Evolutionary conservation across 2,329 filamentous ascomycete species (phyloP).

Genomic region (Pseudogymnoascus sp.): DNA sequence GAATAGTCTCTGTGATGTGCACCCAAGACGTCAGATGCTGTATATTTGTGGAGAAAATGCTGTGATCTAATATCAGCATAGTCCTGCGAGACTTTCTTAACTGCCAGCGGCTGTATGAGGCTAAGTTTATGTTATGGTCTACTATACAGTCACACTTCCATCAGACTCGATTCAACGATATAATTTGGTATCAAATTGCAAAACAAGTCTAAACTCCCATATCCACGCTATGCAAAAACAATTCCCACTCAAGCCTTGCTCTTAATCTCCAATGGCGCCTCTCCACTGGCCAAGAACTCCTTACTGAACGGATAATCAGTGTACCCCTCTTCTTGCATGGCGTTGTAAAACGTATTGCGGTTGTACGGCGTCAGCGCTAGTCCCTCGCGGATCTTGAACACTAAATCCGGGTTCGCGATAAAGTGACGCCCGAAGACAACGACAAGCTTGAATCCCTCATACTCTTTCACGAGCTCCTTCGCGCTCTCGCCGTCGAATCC

Average conservation of each 20-base stretch:
- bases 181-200: neutral
- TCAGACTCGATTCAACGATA: neutral
- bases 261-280: neutral
- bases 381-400: constrained; percentile 22
- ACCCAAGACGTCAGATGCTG: neutral
- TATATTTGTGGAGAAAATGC: no score
- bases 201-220: neutral
- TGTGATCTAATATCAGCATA: no score
- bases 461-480: constrained; percentile 28
- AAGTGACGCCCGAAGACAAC: constrained; percentile 39
- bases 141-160: neutral
- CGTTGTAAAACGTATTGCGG: constrained; percentile 31
- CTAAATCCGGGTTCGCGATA: constrained; percentile 39
- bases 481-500: constrained; percentile 37
- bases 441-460: constrained; percentile 28
- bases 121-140: neutral
- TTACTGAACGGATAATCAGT: constrained; percentile 17
- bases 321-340: constrained; percentile 29
- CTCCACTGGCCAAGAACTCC: constrained; percentile 19
- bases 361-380: constrained; percentile 34
- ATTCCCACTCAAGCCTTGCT: neutral
- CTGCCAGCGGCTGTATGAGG: no score
- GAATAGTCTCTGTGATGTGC: neutral
- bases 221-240: neutral
- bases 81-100: no score